phyloP scores from a whole-genome alignment of 2,329 filamentous ascomycete species.

The Claviceps sorghi region DNA sequence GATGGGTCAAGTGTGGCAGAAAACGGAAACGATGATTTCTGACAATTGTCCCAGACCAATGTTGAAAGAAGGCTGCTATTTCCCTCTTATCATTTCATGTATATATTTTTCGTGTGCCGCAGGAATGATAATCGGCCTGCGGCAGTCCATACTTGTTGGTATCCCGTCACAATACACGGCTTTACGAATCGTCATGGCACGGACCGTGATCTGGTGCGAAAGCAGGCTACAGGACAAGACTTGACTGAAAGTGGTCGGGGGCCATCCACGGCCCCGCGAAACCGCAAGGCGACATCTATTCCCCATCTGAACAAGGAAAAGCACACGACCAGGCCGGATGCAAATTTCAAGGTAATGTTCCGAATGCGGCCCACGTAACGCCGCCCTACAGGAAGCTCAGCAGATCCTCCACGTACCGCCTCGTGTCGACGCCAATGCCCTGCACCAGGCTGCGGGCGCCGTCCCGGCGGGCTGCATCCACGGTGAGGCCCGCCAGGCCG shows the following conservation, averaged over 20 bases:
- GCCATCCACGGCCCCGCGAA: no score
- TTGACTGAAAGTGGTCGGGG: no score
- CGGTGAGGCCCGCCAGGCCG: constrained; percentile 22
- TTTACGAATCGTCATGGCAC: no score
- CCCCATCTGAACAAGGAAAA: no score
- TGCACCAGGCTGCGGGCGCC: constrained; percentile 49
- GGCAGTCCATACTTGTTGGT: background rate
- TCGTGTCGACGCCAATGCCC: constrained; percentile 64
- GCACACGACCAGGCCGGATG: no score
- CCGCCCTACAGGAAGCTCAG: constrained; percentile 36
- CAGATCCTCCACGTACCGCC: constrained; percentile 59
- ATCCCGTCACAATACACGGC: no score
- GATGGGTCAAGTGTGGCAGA: background rate
- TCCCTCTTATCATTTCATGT: background rate
- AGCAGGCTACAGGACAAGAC: no score
- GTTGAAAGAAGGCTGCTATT: background rate
- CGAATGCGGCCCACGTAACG: no score
- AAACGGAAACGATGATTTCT: background rate
- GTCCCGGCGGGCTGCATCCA: constrained; percentile 29
- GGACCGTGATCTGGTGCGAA: no score
- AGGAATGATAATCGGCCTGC: background rate
- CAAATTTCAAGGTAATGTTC: no score
- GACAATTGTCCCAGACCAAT: background rate
- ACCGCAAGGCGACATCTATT: no score
- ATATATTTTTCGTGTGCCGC: background rate